Percentiles rank a stretch among this genome's conserved stretches.
Evolutionary conservation across 768 basidiomycete genomes (phyloP).

Genomic region (Sarcodon sp.): DNA sequence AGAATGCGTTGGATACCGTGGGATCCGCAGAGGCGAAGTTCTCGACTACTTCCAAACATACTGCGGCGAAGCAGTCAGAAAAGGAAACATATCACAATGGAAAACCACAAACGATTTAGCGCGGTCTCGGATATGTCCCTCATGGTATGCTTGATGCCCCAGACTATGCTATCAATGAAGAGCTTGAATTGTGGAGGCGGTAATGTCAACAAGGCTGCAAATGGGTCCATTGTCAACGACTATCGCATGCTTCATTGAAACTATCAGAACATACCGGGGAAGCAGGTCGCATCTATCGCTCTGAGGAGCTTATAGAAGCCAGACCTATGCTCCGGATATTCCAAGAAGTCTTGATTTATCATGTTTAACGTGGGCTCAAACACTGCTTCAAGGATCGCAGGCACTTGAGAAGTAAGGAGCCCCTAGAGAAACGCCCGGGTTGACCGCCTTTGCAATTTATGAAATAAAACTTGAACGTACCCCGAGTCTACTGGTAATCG

Average conservation of each 20-base stretch:
- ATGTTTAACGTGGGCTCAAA: constrained; percentile 91
- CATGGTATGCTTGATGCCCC: constrained; percentile 98
- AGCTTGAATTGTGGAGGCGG: constrained; percentile 86
- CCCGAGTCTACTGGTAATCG: constrained; percentile 73
- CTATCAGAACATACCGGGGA: constrained; percentile 52
- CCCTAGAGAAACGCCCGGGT: constrained; percentile 27
- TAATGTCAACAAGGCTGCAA: constrained; percentile 59
- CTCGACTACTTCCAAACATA: constrained; percentile 83
- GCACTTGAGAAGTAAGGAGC: constrained; percentile 80
- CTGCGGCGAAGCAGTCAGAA: constrained; percentile 22
- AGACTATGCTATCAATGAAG: constrained; percentile 91
- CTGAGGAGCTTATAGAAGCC: constrained; percentile 91
- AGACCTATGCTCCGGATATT: constrained; percentile 88
- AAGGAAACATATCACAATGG: not conserved
- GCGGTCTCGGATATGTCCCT: constrained; percentile 88
- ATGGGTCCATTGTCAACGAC: not conserved
- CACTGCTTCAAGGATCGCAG: constrained; percentile 84
- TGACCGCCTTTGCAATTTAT: not conserved
- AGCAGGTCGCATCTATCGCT: constrained; percentile 80
- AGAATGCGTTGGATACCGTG: constrained; percentile 74
- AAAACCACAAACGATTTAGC: constrained; percentile 39
- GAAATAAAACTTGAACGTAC: constrained; percentile 28
- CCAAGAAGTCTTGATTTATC: constrained; percentile 96
- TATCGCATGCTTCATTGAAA: not conserved
- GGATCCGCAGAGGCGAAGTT: constrained; percentile 75